Evolutionary conservation across 2,329 filamentous ascomycete species (phyloP), one percentile per base, ranked within the genome.

Genomic region (Talaromyces piceae): DNA sequence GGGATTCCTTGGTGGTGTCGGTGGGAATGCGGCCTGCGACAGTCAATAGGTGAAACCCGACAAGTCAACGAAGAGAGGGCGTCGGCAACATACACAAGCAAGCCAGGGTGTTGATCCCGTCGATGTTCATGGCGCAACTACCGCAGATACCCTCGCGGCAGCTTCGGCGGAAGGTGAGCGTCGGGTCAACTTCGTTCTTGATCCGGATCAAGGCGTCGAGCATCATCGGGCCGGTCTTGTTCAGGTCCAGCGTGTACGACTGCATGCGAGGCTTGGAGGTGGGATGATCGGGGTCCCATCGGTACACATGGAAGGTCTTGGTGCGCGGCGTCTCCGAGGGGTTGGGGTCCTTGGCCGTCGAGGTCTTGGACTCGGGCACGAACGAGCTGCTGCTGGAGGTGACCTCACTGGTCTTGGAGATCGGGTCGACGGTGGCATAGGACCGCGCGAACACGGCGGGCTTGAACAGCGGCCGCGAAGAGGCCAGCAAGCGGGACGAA

Each of bases 121-220:
- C 94, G 71, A 98, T 97, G 80, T 98, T 98, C 93, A 98, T 98
- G 60, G 93, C 93, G 71, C 93, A 98, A 73, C 88, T 95, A 61
- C 93, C 93, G 69, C 93, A 98, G 66, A 98, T 98, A 62, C 93
- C 93, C 81, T 98, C 93, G 75, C 93, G 81, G 77, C 93, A 98
- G 73, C 88, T 94, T 72, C 93, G 77, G 69, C 93, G 83, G 80
- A 98, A 98, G 50, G 93, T 97, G 65, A 98, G 75, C 43, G 93
- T 97, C 47, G 93, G 90, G 73, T 98, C 93, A 57, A 95, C 74
- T 81, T 98, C 93, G 73, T 98, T 98, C 87, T 98, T 98, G 76
- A 98, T 96, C 64, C 91, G 81, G 71, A 98, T 93, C 64, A 98
- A 77, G 51, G 93, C 93, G 72, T 98, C 93, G 65, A 98, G 76